These are phyloP conservation scores for Teunomyces aglyptinius DNA, from an alignment of 805 yeast genomes.

Conservation along the genomic window DNA sequence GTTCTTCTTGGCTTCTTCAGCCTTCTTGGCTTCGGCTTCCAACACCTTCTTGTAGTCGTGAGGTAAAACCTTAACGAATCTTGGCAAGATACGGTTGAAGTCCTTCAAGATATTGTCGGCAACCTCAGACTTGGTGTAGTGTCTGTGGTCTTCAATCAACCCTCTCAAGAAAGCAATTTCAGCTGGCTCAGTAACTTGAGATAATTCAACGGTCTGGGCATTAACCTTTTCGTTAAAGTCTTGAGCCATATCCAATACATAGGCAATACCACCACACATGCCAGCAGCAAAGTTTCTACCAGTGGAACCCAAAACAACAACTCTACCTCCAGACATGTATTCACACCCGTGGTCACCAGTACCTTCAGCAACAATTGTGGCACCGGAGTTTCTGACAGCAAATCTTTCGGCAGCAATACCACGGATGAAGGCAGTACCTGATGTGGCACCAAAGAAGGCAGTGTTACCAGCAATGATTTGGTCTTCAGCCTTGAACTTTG, in stretches of 20 bases:
- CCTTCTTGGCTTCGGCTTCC: slow-evolving; percentile 66
- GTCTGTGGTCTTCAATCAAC: slow-evolving; percentile 90
- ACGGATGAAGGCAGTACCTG: slow-evolving; percentile 89
- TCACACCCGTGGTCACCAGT: slow-evolving; percentile 99
- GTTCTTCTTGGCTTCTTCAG: slow-evolving; percentile 62
- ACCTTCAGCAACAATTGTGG: slow-evolving; percentile 94
- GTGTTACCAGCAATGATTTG: slow-evolving; percentile 97
- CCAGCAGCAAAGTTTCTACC: slow-evolving; percentile 97
- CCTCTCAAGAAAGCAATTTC: slow-evolving; percentile 95
- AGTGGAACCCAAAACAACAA: slow-evolving; percentile 85
- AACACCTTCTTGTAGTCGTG: slow-evolving; percentile 86
- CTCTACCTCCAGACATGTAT: slow-evolving; percentile 99
- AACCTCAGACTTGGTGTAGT: slow-evolving; percentile 88
- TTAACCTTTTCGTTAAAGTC: slow-evolving; percentile 83
- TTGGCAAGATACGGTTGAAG: slow-evolving; percentile 83
- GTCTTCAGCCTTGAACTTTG: slow-evolving; percentile 89
- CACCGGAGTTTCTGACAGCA: slow-evolving; percentile 98
- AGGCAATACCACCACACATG: slow-evolving; percentile 99
- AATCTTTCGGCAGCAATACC: slow-evolving; percentile 99
- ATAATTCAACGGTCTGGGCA: slow-evolving; percentile 75
- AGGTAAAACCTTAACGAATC: slow-evolving; percentile 93
- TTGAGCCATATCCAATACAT: slow-evolving; percentile 92
- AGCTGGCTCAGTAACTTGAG: slow-evolving; percentile 74
- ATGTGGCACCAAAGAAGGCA: slow-evolving; percentile 96
- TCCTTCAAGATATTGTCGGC: slow-evolving; percentile 80